Evolutionary conservation across 805 yeast genomes (phyloP).

Genomic region (Saturnispora bothae): DNA sequence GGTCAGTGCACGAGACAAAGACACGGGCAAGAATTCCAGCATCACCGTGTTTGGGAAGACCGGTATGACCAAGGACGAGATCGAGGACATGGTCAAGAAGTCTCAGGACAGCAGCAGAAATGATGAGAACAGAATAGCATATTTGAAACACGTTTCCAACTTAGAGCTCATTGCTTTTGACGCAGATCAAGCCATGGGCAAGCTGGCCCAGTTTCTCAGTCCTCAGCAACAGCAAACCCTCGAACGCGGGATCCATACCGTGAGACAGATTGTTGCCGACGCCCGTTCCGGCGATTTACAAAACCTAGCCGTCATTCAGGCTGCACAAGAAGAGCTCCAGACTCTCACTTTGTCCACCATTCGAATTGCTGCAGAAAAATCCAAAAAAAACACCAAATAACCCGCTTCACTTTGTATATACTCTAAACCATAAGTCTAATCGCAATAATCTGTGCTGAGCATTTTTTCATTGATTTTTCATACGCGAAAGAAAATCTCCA

Average conservation of each 20-base stretch:
- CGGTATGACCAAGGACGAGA: constrained; percentile 82
- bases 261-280: constrained; percentile 23
- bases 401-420: not conserved
- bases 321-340: constrained; percentile 28
- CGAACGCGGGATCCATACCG: constrained; percentile 17
- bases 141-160: constrained; percentile 75
- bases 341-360: constrained; percentile 21
- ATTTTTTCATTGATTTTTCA: too few species aligned
- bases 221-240: constrained; percentile 12
- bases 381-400: too few species aligned
- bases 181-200: constrained; percentile 25
- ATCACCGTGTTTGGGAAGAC: constrained; percentile 95
- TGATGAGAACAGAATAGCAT: constrained; percentile 34
- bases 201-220: constrained; percentile 16
- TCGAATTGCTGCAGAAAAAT: constrained; percentile 19
- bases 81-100: constrained; percentile 82
- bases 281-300: constrained; percentile 23
- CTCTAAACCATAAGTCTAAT: not conserved
- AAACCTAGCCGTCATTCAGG: constrained; percentile 22
- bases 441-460: constrained; percentile 2
- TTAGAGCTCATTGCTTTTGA: constrained; percentile 28
- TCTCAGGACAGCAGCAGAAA: constrained; percentile 84
- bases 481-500: too few species aligned
- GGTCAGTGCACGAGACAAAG: constrained; percentile 90
- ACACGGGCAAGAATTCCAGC: constrained; percentile 86